Evolutionary conservation across 2,329 filamentous ascomycete genomes (phyloP).

Genomic region (Ophiocordyceps camponoti-floridani): DNA sequence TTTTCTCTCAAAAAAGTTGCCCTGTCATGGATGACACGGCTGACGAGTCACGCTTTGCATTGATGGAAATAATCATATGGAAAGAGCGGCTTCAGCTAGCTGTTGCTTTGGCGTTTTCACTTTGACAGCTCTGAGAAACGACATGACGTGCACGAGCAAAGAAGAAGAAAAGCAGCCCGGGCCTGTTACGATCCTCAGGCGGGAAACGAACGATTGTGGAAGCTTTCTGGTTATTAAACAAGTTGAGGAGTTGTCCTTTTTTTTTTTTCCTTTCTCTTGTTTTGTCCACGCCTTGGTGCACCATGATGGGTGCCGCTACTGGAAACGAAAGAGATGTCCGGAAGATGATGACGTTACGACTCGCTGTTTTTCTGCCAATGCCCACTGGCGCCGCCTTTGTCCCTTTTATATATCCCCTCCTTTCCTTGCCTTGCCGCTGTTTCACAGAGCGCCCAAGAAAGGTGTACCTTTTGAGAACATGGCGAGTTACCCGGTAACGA

Average conservation of each 20-base stretch:
- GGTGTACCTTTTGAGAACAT: conserved; percentile 13
- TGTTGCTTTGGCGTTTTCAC: conserved; percentile 6
- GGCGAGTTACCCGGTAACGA: conserved; percentile 20
- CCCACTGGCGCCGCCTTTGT: conserved; percentile 4
- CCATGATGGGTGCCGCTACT: conserved; percentile 1
- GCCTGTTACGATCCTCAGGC: conserved; percentile 20
- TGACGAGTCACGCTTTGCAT: conserved; percentile 26
- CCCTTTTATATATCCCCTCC: neutral
- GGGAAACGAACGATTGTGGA: conserved; percentile 10
- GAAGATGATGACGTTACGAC: conserved; percentile 18
- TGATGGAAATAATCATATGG: conserved; percentile 16
- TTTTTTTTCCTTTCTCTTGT: neutral
- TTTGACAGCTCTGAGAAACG: conserved; percentile 10
- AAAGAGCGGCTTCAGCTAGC: conserved; percentile 3
- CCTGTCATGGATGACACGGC: conserved; percentile 21
- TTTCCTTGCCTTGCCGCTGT: neutral
- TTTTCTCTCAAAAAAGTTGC: conserved; percentile 7
- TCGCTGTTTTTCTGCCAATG: conserved; percentile 5
- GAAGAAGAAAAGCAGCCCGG: conserved; percentile 12
- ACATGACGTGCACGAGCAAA: conserved; percentile 10
- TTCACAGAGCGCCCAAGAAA: conserved; percentile 12
- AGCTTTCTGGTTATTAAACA: conserved; percentile 1
- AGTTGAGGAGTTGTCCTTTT: neutral
- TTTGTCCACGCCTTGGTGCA: neutral
- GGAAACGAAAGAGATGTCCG: conserved; percentile 9